These are phyloP conservation scores for Ceriops decandra DNA, from an alignment of 345 rosid genomes.

Conservation along the genomic window DNA sequence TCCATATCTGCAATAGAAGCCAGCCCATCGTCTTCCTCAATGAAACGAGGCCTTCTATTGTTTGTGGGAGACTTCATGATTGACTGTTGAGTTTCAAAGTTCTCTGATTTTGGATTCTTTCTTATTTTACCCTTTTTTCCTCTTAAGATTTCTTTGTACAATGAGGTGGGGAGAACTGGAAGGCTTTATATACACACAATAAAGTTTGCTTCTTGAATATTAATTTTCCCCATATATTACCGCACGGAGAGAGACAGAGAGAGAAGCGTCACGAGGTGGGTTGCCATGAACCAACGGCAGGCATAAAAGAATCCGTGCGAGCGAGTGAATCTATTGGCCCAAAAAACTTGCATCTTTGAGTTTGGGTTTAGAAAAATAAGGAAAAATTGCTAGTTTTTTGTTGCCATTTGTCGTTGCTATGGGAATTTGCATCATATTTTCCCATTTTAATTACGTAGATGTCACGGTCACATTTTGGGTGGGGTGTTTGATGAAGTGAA, in stretches of 20 bases:
- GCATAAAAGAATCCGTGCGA: slow-evolving; percentile 26
- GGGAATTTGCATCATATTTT: neutral
- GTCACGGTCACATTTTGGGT: neutral
- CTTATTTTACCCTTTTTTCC: too few relatives aligned
- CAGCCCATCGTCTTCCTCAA: slow-evolving; percentile 49
- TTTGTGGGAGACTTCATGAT: slow-evolving; percentile 5
- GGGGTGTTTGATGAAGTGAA: neutral
- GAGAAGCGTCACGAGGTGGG: neutral
- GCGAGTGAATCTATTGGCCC: slow-evolving; percentile 47
- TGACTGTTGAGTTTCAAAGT: too few relatives aligned
- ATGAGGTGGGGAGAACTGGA: too few relatives aligned
- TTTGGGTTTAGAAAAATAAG: neutral
- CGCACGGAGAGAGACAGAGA: neutral
- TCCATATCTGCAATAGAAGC: slow-evolving; percentile 61
- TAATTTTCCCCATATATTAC: too few relatives aligned
- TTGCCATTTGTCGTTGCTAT: too few relatives aligned
- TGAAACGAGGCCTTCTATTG: slow-evolving; percentile 42
- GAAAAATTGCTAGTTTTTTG: too few relatives aligned
- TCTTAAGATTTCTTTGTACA: too few relatives aligned
- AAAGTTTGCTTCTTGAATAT: too few relatives aligned
- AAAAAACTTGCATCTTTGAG: slow-evolving; percentile 19
- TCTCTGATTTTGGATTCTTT: too few relatives aligned
- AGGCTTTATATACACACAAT: too few relatives aligned
- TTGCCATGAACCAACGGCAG: slow-evolving; percentile 26
- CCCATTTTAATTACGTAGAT: neutral